Evolutionary conservation across 768 basidiomycete species (phyloP), one percentile per base, ranked within the genome.

Genomic region (Crassisporium funariophilum): DNA sequence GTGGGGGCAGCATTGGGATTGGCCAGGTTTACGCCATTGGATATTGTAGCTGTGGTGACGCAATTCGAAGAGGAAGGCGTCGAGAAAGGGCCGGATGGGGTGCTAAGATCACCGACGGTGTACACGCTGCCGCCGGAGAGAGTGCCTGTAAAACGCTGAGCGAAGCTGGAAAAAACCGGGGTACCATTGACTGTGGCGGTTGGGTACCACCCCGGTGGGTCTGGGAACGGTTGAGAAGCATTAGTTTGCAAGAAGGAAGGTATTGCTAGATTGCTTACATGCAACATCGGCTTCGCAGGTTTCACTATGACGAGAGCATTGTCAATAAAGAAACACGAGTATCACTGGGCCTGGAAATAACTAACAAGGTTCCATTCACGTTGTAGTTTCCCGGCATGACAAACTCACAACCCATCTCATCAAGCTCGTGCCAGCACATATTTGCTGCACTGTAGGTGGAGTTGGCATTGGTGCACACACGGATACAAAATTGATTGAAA

Each of bases 361-460:
- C 73, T 53, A 47, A 73, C 72, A 73, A 76, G 17, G 70, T 74
- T 1, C 68, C 69, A 19, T 71, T 69, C 44, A 67, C 58, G 36
- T 73, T 54, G 60, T 74, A 75, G 44, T 73, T 72, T 13, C 73
- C 73, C 6, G 74, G 74, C 74, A 76, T 75, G 24, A 74, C 73
- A 43, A 72, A 75, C 22, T 64, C 55, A 45, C 74, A 76, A 16
- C 74, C 73, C 66, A 74, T 70, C 36, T 69, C 65, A 46, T 76
- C 74, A 17, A 76, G 66, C 49, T 75, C 67, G 50, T 76, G 74
- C 68, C 68, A 69, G 49, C 73, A 76, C 74, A 76, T 76, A 35
- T 55, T 55, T 0, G 64, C 68, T 4, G 73, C 66, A 33, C 58
- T 64, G 54, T 73, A 76, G 0, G 74, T 75, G n/a, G 65, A 56